Percentiles rank a stretch among this genome's conserved stretches.
Conservation (phyloP, 345 rosid species). For the Eucalyptus polybractea region DNA sequence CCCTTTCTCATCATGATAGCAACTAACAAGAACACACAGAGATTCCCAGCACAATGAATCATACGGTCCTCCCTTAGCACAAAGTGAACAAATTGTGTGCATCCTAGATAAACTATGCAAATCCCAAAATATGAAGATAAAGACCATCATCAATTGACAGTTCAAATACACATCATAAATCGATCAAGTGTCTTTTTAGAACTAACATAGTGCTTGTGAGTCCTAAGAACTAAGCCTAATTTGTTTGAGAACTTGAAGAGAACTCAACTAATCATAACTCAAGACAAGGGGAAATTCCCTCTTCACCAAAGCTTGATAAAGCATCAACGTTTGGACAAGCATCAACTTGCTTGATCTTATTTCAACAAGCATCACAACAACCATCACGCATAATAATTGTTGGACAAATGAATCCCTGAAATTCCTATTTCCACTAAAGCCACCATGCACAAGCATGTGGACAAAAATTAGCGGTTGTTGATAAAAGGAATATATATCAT, state of each 20-base stretch:
- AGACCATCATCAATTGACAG: not conserved
- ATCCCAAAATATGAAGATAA: not conserved
- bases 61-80: not conserved
- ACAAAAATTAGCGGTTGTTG: not conserved
- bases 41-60: not conserved
- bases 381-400: not conserved
- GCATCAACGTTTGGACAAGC: not conserved
- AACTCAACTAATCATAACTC: not conserved
- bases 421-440: not conserved
- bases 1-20: not conserved
- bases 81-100: not conserved
- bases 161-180: not conserved
- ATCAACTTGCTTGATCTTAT: not conserved
- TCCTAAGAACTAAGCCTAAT: not conserved
- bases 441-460: not conserved
- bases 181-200: not conserved
- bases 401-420: not conserved
- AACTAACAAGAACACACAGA: not conserved
- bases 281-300: not conserved
- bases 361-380: not conserved
- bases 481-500: not conserved
- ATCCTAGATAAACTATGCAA: not conserved
- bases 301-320: not conserved
- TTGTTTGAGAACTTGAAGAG: not conserved
- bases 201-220: not conserved